These are phyloP conservation scores for Volutella citrinella DNA, from an alignment of 2,329 filamentous ascomycete species.

Conservation along the genomic window DNA sequence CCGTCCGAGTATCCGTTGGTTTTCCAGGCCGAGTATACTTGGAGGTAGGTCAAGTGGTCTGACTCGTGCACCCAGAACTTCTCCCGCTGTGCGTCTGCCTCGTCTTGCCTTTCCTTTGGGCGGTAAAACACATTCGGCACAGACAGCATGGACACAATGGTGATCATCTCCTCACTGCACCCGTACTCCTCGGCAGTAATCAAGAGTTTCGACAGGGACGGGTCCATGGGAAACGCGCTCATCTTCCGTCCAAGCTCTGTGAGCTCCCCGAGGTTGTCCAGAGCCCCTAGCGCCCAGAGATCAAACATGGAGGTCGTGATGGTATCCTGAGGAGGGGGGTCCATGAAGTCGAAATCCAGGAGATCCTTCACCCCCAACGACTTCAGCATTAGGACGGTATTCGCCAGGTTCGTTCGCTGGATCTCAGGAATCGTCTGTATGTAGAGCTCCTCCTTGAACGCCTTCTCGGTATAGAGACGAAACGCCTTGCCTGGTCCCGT, in stretches of 20 bases:
- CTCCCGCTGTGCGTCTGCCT: constrained; percentile 90
- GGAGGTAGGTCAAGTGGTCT: constrained; percentile 90
- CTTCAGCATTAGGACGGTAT: constrained; percentile 91
- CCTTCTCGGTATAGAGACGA: constrained; percentile 88
- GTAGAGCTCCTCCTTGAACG: constrained; percentile 94
- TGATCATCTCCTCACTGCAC: constrained; percentile 97
- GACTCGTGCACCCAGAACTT: constrained; percentile 99
- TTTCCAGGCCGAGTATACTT: constrained; percentile 95
- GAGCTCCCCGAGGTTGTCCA: constrained; percentile 91
- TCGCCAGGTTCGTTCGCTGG: constrained; percentile 91
- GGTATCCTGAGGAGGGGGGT: constrained; percentile 94
- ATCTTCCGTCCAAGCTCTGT: constrained; percentile 85
- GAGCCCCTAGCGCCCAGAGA: constrained; percentile 88
- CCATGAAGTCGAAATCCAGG: constrained; percentile 98
- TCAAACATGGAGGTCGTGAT: constrained; percentile 98
- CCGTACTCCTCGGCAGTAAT: constrained; percentile 88
- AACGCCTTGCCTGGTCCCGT: constrained; percentile 96
- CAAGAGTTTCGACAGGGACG: constrained; percentile 87
- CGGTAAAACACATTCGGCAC: constrained; percentile 97
- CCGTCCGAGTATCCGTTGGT: constrained; percentile 83
- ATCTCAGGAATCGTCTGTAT: constrained; percentile 97
- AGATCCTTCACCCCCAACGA: constrained; percentile 92
- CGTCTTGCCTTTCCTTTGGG: constrained; percentile 93
- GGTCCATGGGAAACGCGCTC: constrained; percentile 98
- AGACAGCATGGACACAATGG: constrained; percentile 96